Evolutionary conservation across 148 eudicot species (phyloP), one percentile per base, ranked within the genome.

Genomic region (Oxyria digyna): DNA sequence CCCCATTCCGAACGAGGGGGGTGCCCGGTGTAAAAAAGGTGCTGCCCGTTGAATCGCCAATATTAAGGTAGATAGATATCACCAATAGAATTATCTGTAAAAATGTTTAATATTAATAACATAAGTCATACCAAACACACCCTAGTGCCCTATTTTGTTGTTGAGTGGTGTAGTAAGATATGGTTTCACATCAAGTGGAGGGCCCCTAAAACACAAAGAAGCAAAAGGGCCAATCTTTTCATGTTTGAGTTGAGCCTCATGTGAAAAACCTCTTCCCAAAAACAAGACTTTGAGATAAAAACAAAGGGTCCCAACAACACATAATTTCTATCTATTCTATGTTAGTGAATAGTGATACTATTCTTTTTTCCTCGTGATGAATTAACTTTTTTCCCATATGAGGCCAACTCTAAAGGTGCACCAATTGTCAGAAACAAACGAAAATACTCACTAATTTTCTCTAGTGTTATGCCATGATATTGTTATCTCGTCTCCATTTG

Each of bases 101-200:
- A n/a, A n/a, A n/a, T n/a, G n/a, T n/a, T n/a, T n/a, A n/a, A n/a
- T n/a, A n/a, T n/a, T n/a, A n/a, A n/a, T n/a, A n/a, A n/a, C n/a
- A n/a, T n/a, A n/a, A n/a, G n/a, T n/a, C n/a, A n/a, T n/a, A n/a
- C 9, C 0, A 38, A 38, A 38, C 3, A 38, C 41, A 12, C 24
- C 14, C 6, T 29, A 29, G 65, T 29, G 9, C 65, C 37, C 9
- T 59, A 1, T 14, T 59, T 27, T 59, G 37, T 59, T 59, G 2
- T 59, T 59, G 32, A 55, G 63, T 55, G 33, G 63, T 54, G 62
- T 23, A 54, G 62, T n/a, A n/a, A n/a, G 62, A 54, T 54, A 54
- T 54, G 62, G 62, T 13, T 23, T 54, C 32, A 54, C n/a, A 21
- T 18, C 29, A 4, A 57, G 20, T 59, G 38, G 65, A 59, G 65